phyloP scores from a whole-genome alignment of 1,284 basidiomycete species.

The Austropuccinia psidii region DNA sequence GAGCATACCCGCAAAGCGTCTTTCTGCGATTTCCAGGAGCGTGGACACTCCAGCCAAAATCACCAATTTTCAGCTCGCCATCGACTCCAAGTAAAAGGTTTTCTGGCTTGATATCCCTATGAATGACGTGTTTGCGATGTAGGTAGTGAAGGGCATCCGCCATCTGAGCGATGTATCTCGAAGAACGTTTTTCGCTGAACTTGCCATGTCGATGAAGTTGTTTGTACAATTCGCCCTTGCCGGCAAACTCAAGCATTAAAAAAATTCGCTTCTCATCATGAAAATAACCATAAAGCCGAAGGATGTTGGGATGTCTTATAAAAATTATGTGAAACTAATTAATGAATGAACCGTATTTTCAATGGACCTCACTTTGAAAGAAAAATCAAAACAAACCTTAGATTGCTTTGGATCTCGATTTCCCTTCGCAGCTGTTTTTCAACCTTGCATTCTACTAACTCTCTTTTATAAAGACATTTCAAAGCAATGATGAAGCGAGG shows the following conservation, averaged over 20 bases:
- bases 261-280: conserved; percentile 98
- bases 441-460: conserved; percentile 75
- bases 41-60: conserved; percentile 99
- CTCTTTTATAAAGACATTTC: conserved; percentile 95
- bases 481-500: conserved; percentile 91
- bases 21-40: conserved; percentile 70
- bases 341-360: no score
- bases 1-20: conserved; percentile 33
- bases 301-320: conserved; percentile 86
- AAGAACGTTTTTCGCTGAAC: conserved; percentile 78
- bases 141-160: conserved; percentile 89
- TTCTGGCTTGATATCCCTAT: conserved; percentile 98
- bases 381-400: conserved; percentile 52
- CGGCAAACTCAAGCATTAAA: conserved; percentile 93
- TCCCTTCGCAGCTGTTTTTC: conserved; percentile 93
- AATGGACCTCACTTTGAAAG: neutral
- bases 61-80: conserved; percentile 95
- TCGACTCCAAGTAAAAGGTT: conserved; percentile 90
- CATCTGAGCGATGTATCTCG: conserved; percentile 95
- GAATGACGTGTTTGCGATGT: conserved; percentile 93
- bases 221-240: conserved; percentile 91
- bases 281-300: conserved; percentile 92
- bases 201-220: conserved; percentile 74
- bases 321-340: no score
- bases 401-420: conserved; percentile 97